Conservation (phyloP, 1,139 yeast species). For the Hanseniaspora sp. region DNA sequence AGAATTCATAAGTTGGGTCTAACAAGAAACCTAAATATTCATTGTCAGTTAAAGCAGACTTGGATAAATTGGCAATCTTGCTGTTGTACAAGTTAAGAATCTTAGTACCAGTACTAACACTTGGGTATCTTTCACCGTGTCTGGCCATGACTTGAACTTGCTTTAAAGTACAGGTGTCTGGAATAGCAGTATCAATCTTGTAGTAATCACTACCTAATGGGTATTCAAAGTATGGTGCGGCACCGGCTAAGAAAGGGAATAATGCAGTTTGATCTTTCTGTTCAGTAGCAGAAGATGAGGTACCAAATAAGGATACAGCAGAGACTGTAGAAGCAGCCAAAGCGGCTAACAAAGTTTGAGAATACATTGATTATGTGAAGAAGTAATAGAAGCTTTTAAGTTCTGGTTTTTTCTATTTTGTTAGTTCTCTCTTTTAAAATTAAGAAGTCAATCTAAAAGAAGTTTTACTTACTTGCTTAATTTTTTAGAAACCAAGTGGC, state of each 20-base stretch:
- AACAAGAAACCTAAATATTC: slow-evolving; percentile 31
- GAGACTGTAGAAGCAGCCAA: slow-evolving; percentile 1
- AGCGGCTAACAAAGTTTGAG: not conserved
- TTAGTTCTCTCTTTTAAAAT: too few relatives aligned
- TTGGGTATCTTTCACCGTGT: slow-evolving; percentile 69
- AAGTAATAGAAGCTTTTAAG: not conserved
- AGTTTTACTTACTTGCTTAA: too few relatives aligned
- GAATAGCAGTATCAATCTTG: slow-evolving; percentile 19
- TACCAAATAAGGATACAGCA: not conserved
- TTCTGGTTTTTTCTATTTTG: not conserved
- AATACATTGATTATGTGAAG: not conserved
- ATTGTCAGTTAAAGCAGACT: slow-evolving; percentile 18
- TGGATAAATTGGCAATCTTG: slow-evolving; percentile 25
- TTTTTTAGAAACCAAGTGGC: too few relatives aligned
- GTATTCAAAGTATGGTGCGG: slow-evolving; percentile 21
- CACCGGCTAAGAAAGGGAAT: slow-evolving; percentile 21
- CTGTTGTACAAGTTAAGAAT: slow-evolving; percentile 19
- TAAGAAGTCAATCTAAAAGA: too few relatives aligned
- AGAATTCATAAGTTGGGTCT: slow-evolving; percentile 29
- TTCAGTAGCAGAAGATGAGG: not conserved
- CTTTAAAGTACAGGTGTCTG: slow-evolving; percentile 41
- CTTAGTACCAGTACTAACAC: slow-evolving; percentile 28
- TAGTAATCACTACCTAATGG: slow-evolving; percentile 17
- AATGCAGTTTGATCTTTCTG: slow-evolving; percentile 17
- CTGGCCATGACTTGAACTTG: slow-evolving; percentile 56